These are phyloP conservation scores for Pseudisothecium myosuroides DNA, from an alignment of 225 moss, liverwort and hornwort species.

Conservation along the genomic window DNA sequence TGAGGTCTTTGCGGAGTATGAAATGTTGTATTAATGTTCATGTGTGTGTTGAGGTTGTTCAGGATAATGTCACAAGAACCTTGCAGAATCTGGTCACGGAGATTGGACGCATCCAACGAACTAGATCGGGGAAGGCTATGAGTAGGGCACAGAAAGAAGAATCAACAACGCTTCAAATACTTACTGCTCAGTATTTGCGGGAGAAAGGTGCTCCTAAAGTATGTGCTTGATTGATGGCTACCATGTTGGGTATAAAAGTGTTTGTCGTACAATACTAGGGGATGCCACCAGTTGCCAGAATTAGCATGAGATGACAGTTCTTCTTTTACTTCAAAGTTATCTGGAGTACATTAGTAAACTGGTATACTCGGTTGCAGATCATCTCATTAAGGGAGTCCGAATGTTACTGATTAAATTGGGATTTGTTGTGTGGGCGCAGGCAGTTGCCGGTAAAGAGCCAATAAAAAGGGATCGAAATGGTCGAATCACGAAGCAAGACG, in stretches of 20 bases:
- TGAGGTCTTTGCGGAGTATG: neutral
- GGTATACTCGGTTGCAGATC: neutral
- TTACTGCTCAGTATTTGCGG: conserved; percentile 35
- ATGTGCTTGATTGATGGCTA: neutral
- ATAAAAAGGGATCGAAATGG: conserved; percentile 34
- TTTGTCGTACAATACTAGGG: neutral
- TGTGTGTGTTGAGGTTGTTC: neutral
- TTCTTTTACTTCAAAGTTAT: neutral
- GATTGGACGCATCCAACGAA: conserved; percentile 19
- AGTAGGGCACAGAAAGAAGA: conserved; percentile 26
- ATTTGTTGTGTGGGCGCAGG: conserved; percentile 2
- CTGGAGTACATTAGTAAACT: neutral
- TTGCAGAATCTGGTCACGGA: conserved; percentile 33
- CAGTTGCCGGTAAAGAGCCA: conserved; percentile 24
- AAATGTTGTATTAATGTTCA: neutral
- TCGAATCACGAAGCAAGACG: conserved; percentile 48
- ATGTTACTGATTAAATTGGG: neutral
- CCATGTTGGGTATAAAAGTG: neutral
- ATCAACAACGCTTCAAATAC: conserved; percentile 33
- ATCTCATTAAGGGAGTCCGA: neutral
- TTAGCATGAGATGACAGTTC: neutral
- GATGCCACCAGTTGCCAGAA: neutral
- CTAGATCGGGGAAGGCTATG: conserved; percentile 31
- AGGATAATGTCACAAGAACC: conserved; percentile 48
- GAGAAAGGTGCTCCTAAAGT: conserved; percentile 58